Evolutionary conservation across 345 rosid genomes (phyloP).

Genomic region (Turnera subulata): DNA sequence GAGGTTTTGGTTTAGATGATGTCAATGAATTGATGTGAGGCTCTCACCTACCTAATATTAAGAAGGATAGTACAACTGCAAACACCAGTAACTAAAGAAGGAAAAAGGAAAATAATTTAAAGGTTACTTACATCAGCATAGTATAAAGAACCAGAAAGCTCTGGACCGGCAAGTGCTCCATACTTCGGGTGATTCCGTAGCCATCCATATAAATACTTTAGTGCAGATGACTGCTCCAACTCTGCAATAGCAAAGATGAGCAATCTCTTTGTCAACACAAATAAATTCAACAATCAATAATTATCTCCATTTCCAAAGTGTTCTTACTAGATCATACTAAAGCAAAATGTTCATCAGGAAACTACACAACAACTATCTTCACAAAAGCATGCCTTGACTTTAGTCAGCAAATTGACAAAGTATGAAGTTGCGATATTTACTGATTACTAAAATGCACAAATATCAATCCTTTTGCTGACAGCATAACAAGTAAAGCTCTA

Average conservation of each 20-base stretch:
- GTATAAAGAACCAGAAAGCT: constrained; percentile 60
- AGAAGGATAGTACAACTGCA: background rate
- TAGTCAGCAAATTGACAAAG: background rate
- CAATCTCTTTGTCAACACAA: background rate
- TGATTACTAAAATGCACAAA: too few relatives aligned
- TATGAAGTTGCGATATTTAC: background rate
- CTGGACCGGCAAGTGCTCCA: constrained; percentile 62
- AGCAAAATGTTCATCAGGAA: background rate
- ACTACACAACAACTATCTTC: background rate
- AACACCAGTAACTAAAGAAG: background rate
- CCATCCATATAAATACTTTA: constrained; percentile 94
- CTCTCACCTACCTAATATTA: too few relatives aligned
- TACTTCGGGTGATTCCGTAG: constrained; percentile 81
- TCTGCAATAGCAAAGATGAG: constrained; percentile 42
- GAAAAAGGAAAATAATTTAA: background rate
- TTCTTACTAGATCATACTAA: background rate
- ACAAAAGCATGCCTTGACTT: background rate
- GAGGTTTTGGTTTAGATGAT: too few relatives aligned
- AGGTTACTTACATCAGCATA: constrained; percentile 75
- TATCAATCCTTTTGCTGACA: too few relatives aligned
- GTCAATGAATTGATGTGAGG: too few relatives aligned
- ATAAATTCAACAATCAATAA: background rate
- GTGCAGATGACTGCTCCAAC: constrained; percentile 92
- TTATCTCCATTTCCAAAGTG: constrained; percentile 1
- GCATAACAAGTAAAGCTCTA: background rate